Conservation (phyloP, 108 stramenopile species). For the Heterococcus sp. region DNA sequence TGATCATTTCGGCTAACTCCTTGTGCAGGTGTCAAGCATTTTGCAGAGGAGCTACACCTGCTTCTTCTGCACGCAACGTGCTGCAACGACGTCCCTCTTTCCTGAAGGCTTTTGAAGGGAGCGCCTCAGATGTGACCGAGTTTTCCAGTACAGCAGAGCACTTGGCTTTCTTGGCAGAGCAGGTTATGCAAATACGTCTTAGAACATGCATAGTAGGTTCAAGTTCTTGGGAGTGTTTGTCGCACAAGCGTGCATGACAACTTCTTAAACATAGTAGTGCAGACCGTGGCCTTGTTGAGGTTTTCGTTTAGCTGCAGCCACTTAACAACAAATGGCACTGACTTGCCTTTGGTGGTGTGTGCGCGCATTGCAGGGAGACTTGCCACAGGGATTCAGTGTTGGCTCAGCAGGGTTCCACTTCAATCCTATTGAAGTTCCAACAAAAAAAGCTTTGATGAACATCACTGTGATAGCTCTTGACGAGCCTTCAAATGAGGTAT, state of each 20-base stretch:
- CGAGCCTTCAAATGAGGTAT: conserved; percentile 5
- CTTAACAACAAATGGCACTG: too few relatives aligned
- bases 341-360: background rate
- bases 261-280: background rate
- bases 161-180: background rate
- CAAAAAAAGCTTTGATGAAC: conserved; percentile 14
- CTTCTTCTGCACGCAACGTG: background rate
- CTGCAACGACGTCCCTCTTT: background rate
- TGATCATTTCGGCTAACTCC: background rate
- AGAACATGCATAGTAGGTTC: background rate
- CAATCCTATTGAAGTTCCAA: conserved; percentile 27
- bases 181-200: background rate
- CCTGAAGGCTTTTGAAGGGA: too few relatives aligned
- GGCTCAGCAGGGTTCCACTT: conserved; percentile 27
- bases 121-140: background rate
- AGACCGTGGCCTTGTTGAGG: background rate
- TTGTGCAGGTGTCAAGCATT: background rate
- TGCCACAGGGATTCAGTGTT: conserved; percentile 31
- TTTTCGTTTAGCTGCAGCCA: too few relatives aligned
- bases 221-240: background rate
- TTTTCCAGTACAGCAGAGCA: background rate
- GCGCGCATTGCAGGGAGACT: background rate
- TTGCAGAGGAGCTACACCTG: background rate
- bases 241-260: background rate
- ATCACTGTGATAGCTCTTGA: conserved; percentile 40